Percentiles rank a stretch among this genome's conserved stretches.
These are phyloP conservation scores for Lepidium africanum DNA, from an alignment of 345 rosid species.

Conservation along the genomic window DNA sequence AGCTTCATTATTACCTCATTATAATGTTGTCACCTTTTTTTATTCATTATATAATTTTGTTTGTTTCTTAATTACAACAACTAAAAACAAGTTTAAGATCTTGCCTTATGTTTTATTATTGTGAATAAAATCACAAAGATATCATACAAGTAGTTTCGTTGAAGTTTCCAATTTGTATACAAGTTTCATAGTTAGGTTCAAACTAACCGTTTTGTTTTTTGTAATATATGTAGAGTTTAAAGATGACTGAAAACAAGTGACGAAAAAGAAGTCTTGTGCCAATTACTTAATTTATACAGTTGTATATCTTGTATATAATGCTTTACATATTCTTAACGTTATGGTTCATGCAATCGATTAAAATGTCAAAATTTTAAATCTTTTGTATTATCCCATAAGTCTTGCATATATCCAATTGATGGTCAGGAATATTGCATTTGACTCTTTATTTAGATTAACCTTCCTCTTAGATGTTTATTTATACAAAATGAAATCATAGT, in stretches of 20 bases:
- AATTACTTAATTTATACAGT: background rate
- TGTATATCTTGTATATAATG: background rate
- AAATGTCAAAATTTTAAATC: background rate
- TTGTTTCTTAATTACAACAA: background rate
- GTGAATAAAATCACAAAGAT: background rate
- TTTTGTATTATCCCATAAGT: background rate
- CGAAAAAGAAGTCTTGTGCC: background rate
- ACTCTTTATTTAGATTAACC: background rate
- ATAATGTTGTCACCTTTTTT: background rate
- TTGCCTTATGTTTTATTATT: background rate
- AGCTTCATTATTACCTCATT: slow-evolving; percentile 24
- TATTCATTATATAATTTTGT: background rate
- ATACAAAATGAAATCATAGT: too few relatives aligned
- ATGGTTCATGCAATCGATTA: background rate
- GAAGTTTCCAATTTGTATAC: slow-evolving; percentile 1
- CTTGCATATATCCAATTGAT: background rate
- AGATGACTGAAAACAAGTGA: background rate
- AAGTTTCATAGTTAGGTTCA: background rate
- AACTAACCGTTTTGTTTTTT: background rate
- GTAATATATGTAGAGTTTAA: background rate
- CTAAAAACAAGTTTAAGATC: background rate
- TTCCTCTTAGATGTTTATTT: too few relatives aligned
- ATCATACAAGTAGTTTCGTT: background rate
- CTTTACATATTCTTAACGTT: background rate
- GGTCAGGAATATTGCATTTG: background rate